These are phyloP conservation scores for Naganishia albida DNA, from an alignment of 1,284 basidiomycete species.

Conservation along the genomic window DNA sequence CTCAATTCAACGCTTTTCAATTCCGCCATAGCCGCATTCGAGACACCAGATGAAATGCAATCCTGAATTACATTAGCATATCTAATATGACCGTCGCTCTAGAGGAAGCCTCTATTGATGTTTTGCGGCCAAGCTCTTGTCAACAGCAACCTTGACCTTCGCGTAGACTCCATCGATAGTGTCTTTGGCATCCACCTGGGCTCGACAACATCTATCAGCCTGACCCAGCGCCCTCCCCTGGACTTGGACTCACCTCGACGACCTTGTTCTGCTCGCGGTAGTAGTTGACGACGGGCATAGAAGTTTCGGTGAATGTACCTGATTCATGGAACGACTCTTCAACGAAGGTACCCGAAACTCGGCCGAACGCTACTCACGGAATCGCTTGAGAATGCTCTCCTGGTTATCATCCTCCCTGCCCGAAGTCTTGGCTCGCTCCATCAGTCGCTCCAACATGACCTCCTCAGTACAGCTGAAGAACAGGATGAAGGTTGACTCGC, in stretches of 20 bases:
- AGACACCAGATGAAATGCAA: not conserved
- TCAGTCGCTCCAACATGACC: slow-evolving; percentile 80
- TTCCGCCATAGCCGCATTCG: too few species aligned
- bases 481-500: slow-evolving; percentile 74
- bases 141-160: slow-evolving; percentile 62
- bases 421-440: slow-evolving; percentile 89
- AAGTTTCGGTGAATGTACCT: slow-evolving; percentile 88
- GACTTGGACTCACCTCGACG: slow-evolving; percentile 64
- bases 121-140: slow-evolving; percentile 44
- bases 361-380: slow-evolving; percentile 63
- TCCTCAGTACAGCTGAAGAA: slow-evolving; percentile 89
- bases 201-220: slow-evolving; percentile 13
- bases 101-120: not conserved
- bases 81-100: not conserved
- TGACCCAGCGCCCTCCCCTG: not conserved
- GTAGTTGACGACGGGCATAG: slow-evolving; percentile 94
- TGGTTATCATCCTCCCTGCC: slow-evolving; percentile 94
- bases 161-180: slow-evolving; percentile 72
- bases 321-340: slow-evolving; percentile 13
- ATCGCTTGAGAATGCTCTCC: slow-evolving; percentile 95
- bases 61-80: not conserved
- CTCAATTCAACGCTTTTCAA: too few species aligned
- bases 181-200: slow-evolving; percentile 75
- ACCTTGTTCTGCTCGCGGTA: slow-evolving; percentile 74
- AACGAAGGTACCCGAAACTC: slow-evolving; percentile 7